Base-by-base conservation (phyloP, 345 rosid genomes). In the Carallia brachiata region DNA sequence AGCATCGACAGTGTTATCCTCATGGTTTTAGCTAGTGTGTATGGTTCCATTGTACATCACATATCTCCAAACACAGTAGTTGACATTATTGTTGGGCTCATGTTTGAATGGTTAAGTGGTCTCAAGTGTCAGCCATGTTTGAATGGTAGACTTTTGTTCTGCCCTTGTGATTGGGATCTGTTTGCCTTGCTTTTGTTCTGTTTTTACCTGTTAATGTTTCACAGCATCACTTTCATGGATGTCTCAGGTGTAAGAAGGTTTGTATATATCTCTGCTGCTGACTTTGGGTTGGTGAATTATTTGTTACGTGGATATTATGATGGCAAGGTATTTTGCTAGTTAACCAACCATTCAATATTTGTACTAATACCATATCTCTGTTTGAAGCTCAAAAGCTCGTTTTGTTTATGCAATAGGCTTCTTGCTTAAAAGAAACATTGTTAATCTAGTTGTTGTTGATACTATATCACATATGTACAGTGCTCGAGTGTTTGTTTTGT, bases 251-350 rank as follows among this genome's bases (percentile, higher is more conserved):
- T 86, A 52, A 81, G 82, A 68, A 82, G 84, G 64, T 85, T 79
- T 77, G 92, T 82, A 34, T 88, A 82, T 19, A 75, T 85, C 50
- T 88, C 88, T 62, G 92, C 92, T 74, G 89, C 88, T 40, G 92
- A 85, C 73, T 85, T 74, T 66, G 92, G 92, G 52, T 48, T 85
- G 65, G 54, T 85, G 63, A 82, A 84, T 61, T 70, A 82, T 52
- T 58, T 84, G 62, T 74, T 85, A 19, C 63, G 63, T 59, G 89
- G 89, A 62, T 87, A 85, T 84, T 87, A 79, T 52, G 74, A 82
- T 55, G 92, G 92, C 27, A 88, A 88, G 92, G 92, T 88, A 80
- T 61, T 61, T 61, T 67, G n/a, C 72, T 67, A 57, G 57, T 18
- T 36, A 4, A 0, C 32, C 57, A 47, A 23, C 53, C 65, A 13